Base-by-base conservation (phyloP, 2,329 filamentous ascomycete genomes). In the Colletotrichum truncatum region DNA sequence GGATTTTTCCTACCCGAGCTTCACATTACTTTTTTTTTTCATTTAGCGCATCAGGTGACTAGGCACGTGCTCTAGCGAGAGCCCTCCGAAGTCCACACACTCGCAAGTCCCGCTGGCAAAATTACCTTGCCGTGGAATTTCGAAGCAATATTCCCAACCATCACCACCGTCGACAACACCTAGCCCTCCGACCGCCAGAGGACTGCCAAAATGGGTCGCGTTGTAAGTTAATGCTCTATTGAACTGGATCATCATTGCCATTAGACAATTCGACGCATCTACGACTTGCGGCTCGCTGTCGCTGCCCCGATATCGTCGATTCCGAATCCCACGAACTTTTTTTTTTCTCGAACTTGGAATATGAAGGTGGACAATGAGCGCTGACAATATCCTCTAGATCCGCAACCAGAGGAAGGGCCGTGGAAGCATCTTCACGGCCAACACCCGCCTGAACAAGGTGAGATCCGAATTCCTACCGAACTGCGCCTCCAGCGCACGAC, bases 401-500 rank as follows among this genome's bases (percentile, higher is more conserved):
- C 85, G 87, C 82, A 89, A 89, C 81, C 87, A 89, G 86, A 83
- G 85, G 78, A 87, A 87, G 82, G 85, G 85, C 76, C 81, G 81
- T 80, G 84, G 84, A 77, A 83, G 82, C 76, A 87, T 87, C 76
- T 87, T 87, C 83, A 86, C 89, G 84, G 89, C 91, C 82, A 88
- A 92, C 85, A 94, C 92, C 84, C 91, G 92, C 84, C 90, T 98
- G 80, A 95, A 96, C 88, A 98, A 98, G 90, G 89, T 91, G 71
- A 72, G 93, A 92, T 79, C 89, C 93, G 83, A 94, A 30, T 2
- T 11, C 18, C 12, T 9, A 10, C 34, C 43, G 45, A 58, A 36
- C 12, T 34, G 60, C 43, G 51, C 41, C 34, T 36, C 34, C 57
- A 41, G 56, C 43, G 25, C 59, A 56, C 55, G 55, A 61, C 61